Evolutionary conservation across 768 basidiomycete genomes (phyloP), one percentile per base, ranked within the genome.

Genomic region (Stropharia rugosoannulata): DNA sequence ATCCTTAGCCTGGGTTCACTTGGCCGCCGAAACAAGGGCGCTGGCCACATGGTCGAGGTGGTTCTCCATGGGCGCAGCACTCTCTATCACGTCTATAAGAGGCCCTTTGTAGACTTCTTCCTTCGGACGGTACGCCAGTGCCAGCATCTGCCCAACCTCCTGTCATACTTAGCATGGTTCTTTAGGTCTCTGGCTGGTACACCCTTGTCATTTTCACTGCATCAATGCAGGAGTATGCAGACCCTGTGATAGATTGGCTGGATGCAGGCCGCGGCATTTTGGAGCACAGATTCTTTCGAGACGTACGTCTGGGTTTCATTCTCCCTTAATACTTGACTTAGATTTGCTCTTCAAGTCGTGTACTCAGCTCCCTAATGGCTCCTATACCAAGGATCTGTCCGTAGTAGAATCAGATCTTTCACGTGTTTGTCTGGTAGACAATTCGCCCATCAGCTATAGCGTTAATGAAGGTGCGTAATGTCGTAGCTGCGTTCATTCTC

Each of bases 231-330:
- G 97, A 99, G 73, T 99, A 99, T 70, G 97, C 97, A 58, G 97
- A 99, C 76, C 97, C 97, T 0, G 95, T 99, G 27, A 99, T 99
- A 62, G 97, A 99, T 73, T 99, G 97, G 97, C 76, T 99, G 51
- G 97, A 99, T 68, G 93, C 89, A 52, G 93, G 95, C 3, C 83
- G 93, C 43, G 95, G 95, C 15, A 91, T 98, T 55, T 83, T 99
- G 36, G 84, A 80, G 2, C 89, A 90, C 59, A 85, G 95, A 36
- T 78, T 97, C 59, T 99, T 98, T 73, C 85, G 97, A 59, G 94
- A 97, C 77, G 91, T 90, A 51, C 55, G 90, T 81, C 53, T 48
- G 41, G 22, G 38, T 51, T 35, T 57, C 38, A 43, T 49, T 35
- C 13, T 38, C 44, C 37, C 39, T 36, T 43, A 32, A 45, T 60